Base-by-base conservation (phyloP, 352 stramenopile species). In the Phytopythium helicoides region DNA sequence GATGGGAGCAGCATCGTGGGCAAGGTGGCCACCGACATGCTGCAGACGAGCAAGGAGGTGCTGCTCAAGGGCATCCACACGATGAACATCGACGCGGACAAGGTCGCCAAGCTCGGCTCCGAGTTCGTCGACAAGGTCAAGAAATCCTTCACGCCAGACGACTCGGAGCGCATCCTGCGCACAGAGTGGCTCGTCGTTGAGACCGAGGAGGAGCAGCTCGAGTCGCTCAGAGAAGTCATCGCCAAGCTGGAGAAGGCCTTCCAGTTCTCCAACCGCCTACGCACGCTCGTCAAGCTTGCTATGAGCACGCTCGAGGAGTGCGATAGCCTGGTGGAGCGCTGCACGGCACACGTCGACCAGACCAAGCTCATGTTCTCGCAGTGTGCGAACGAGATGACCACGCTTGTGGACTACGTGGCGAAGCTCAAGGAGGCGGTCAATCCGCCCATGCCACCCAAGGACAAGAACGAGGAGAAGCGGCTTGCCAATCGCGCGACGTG, bases 361-460 rank as follows among this genome's bases (percentile, higher is more conserved):
- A 85, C 76, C 54, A 84, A 89, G 40, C 59, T 95, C 40, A 87
- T 95, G 69, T 89, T 91, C 45, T 76, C 81, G 26, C 79, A 92
- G 45, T 91, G 76, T 49, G 62, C 63, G 33, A 95, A 91, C 58
- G 81, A 93, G 35, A 79, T 89, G 38, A 48, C 73, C 38, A 93
- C 84, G 52, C 65, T 95, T 3, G 72, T 70, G 0, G 82, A 95
- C 59, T 93, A 95, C 53, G 50, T 95, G 47, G 69, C 63, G 22
- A 92, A 93, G 55, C 64, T 95, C 21, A 71, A 79, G 15, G 73
- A 81, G 2, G 76, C 81, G 0, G 75, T 93, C 35, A 64, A 87
- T 37, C 81, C 81, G 1, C 46, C 58, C 0, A 47, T 78, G 34
- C 56, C 68, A n/a, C 64, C 73, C 10, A 86, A 80, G 28, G 81